Percentiles rank a stretch among this genome's conserved stretches.
These are phyloP conservation scores for Pseudotsuga menziesii DNA, from an alignment of 75 land plant genomes.

Conservation along the genomic window DNA sequence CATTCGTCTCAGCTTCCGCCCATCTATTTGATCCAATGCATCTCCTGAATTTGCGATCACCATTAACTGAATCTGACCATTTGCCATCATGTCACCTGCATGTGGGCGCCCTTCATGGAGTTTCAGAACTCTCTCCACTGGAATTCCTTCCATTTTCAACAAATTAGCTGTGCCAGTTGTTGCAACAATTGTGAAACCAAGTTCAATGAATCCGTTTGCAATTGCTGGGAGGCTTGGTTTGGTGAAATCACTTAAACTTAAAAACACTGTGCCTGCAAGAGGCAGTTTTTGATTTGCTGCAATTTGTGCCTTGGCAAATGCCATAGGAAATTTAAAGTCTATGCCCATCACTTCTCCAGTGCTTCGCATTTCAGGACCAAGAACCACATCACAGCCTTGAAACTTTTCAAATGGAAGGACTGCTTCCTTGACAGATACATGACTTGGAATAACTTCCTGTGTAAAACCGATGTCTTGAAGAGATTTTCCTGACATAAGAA, in stretches of 20 bases:
- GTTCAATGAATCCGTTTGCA: conserved; percentile 61
- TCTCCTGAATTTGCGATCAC: conserved; percentile 97
- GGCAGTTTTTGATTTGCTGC: conserved; percentile 96
- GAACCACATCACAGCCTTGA: conserved; percentile 91
- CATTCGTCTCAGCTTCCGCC: conserved; percentile 78
- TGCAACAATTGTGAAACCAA: conserved; percentile 73
- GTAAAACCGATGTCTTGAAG: conserved; percentile 72
- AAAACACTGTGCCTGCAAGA: conserved; percentile 76
- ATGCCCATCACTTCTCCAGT: conserved; percentile 99
- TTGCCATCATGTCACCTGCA: conserved; percentile 92
- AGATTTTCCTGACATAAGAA: conserved; percentile 90
- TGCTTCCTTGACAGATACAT: conserved; percentile 97
- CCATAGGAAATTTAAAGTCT: conserved; percentile 63
- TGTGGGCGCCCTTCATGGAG: conserved; percentile 99
- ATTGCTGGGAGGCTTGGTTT: conserved; percentile 61
- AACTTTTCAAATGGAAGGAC: conserved; percentile 99
- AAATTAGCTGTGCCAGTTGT: conserved; percentile 86
- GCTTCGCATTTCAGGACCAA: conserved; percentile 99
- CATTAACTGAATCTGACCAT: conserved; percentile 89
- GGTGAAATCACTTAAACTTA: conserved; percentile 91
- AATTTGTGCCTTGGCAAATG: conserved; percentile 96
- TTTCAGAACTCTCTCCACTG: conserved; percentile 79
- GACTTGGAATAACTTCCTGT: conserved; percentile 75
- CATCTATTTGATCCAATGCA: conserved; percentile 84
- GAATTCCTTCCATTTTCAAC: conserved; percentile 57